These are phyloP conservation scores for Iberis amara DNA, from an alignment of 441 rosid species.

Conservation along the genomic window DNA sequence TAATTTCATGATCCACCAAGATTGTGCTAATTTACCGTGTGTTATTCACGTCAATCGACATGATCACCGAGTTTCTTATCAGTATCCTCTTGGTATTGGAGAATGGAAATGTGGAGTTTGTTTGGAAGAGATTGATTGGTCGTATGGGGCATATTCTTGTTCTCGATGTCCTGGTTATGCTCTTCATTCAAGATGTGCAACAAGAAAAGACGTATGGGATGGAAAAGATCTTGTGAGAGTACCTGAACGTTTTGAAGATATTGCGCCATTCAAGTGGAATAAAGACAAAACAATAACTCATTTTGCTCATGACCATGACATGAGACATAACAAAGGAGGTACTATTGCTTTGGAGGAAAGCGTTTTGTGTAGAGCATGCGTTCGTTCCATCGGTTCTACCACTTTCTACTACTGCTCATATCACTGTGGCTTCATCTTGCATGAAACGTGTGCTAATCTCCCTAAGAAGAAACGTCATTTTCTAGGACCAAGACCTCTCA, in stretches of 20 bases:
- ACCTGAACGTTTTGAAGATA: no score
- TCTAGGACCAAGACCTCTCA: neutral
- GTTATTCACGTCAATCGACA: no score
- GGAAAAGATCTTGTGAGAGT: no score
- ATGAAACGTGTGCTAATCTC: slow-evolving; percentile 18
- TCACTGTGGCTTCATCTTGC: slow-evolving; percentile 1
- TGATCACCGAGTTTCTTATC: no score
- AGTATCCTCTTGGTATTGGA: no score
- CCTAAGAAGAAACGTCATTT: neutral
- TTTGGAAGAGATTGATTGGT: no score
- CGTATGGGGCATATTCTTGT: no score
- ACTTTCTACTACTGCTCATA: slow-evolving; percentile 4
- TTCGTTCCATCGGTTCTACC: neutral
- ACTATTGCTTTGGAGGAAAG: neutral
- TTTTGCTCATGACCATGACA: slow-evolving; percentile 15
- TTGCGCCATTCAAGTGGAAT: neutral
- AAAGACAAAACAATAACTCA: slow-evolving; percentile 20
- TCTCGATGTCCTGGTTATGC: no score
- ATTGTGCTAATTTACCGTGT: neutral
- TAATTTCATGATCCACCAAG: neutral
- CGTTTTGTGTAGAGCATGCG: slow-evolving; percentile 4
- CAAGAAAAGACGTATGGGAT: no score
- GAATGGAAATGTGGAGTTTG: no score
- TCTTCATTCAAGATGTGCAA: no score
- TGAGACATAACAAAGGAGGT: neutral